A percentile compares a stretch with the other conserved stretches of the same genome.
Conservation (phyloP, 208 protist genomes). For the Trypanosoma platydactyli region DNA sequence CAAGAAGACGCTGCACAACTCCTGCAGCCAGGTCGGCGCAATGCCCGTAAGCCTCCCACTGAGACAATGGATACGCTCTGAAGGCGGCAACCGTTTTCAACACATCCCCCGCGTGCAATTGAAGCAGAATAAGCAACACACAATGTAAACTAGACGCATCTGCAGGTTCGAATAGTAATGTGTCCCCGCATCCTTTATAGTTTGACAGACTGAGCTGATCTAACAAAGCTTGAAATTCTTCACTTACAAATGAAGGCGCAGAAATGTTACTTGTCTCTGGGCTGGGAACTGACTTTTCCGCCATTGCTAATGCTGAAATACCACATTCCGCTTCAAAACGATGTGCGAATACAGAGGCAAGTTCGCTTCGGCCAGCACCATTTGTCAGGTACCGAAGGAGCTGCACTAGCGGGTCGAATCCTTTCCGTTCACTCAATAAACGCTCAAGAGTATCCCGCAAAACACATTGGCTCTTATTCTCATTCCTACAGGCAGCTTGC, state of each 20-base stretch:
- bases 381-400: constrained; percentile 13
- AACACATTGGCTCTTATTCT: background rate
- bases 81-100: background rate
- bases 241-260: background rate
- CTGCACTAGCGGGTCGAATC: constrained; percentile 19
- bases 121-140: constrained; percentile 13
- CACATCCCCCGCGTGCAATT: constrained; percentile 17
- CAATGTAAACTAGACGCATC: background rate
- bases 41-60: constrained; percentile 17
- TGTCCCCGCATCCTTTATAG: background rate
- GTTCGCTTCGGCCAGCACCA: constrained; percentile 1
- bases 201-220: background rate
- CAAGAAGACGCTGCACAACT: constrained; percentile 16
- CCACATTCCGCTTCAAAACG: constrained; percentile 18
- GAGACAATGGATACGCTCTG: constrained; percentile 1
- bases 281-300: too few relatives aligned
- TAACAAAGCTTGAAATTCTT: background rate
- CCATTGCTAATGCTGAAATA: too few relatives aligned
- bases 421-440: constrained; percentile 2
- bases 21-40: constrained; percentile 15
- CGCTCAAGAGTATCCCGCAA: constrained; percentile 1
- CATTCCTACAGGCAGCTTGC: background rate
- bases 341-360: constrained; percentile 12
- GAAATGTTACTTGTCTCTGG: background rate
- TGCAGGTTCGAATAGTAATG: too few relatives aligned